Evolutionary conservation across 2,329 filamentous ascomycete species (phyloP).

Genomic region (Cladorrhinum sp.): DNA sequence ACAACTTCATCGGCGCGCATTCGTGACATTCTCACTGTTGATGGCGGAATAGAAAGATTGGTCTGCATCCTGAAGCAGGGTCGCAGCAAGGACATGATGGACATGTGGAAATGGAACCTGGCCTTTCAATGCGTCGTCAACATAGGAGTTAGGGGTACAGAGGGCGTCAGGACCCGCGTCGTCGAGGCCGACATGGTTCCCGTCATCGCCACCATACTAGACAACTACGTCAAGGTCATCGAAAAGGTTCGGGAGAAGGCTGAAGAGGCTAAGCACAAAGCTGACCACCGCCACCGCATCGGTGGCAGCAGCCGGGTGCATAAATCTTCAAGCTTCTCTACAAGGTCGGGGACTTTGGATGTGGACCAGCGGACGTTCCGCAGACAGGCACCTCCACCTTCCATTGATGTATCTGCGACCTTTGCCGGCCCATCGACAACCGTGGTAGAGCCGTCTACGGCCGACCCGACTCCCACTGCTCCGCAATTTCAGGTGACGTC

Average conservation of each 20-base stretch:
- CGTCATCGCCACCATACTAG: conserved; percentile 94
- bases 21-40: conserved; percentile 94
- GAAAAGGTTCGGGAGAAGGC: conserved; percentile 86
- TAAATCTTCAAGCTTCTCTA: conserved; percentile 53
- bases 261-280: conserved; percentile 76
- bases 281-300: conserved; percentile 52
- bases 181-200: conserved; percentile 99
- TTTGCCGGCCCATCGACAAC: conserved; percentile 46
- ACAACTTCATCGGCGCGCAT: conserved; percentile 97
- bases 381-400: conserved; percentile 78
- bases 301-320: conserved; percentile 47
- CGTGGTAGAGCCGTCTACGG: conserved; percentile 35
- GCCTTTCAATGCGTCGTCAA: conserved; percentile 99
- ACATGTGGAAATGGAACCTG: conserved; percentile 99
- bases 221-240: conserved; percentile 96
- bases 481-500: conserved; percentile 65
- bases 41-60: conserved; percentile 94
- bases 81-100: conserved; percentile 97
- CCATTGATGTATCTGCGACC: conserved; percentile 71
- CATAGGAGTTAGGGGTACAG: conserved; percentile 93
- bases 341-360: conserved; percentile 52
- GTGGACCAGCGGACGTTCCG: conserved; percentile 62
- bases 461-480: conserved; percentile 59
- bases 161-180: conserved; percentile 88
- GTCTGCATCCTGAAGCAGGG: conserved; percentile 98